Conservation (phyloP, 2,329 filamentous ascomycete species). For the Ceratocystis colombiana region DNA sequence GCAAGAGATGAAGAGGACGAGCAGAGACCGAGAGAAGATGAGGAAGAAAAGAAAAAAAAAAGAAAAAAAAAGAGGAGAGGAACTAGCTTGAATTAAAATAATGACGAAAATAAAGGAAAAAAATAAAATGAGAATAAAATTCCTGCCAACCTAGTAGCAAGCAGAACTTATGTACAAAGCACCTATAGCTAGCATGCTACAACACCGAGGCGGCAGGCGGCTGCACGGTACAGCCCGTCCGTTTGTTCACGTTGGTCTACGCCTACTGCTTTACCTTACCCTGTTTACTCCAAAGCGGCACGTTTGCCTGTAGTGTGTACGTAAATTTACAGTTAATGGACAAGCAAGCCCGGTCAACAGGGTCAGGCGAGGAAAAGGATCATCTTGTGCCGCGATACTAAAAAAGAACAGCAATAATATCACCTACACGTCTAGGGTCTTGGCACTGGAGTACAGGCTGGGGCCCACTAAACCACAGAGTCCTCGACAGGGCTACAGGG, state of each 20-base stretch:
- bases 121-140: neutral
- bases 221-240: slow-evolving; percentile 8
- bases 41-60: slow-evolving; percentile 4
- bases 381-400: no score
- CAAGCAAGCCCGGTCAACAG: no score
- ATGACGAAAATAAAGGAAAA: neutral
- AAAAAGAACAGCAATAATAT: no score
- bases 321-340: no score
- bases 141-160: neutral
- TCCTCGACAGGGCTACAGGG: no score
- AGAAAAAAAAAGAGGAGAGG: slow-evolving; percentile 5
- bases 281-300: neutral
- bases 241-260: neutral
- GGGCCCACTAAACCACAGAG: no score
- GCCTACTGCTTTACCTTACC: neutral
- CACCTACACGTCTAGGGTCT: no score
- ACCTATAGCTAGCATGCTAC: neutral
- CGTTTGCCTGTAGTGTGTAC: neutral
- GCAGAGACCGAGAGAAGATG: neutral
- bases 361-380: no score
- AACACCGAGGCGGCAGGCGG: neutral
- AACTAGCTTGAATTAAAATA: slow-evolving; percentile 14
- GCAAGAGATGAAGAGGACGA: neutral
- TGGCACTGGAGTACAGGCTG: no score
- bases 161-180: neutral